Percentiles rank a stretch among this genome's conserved stretches.
phyloP scores from a whole-genome alignment of 31 red algal genomes.

The Odonthalia washingtoniensis region DNA sequence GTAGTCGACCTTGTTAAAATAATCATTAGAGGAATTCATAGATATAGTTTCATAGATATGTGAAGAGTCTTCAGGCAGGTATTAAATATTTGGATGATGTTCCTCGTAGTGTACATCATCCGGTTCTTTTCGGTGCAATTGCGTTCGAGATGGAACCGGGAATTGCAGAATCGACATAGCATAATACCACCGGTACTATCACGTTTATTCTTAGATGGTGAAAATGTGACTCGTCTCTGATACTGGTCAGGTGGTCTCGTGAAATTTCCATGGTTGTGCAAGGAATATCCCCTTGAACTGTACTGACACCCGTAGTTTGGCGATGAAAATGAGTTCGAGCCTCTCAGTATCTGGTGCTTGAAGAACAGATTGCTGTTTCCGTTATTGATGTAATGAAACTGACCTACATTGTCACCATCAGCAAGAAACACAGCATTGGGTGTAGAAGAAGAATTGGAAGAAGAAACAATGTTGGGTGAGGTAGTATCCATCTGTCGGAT shows the following conservation, averaged over 20 bases:
- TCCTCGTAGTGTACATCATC: background rate
- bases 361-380: background rate
- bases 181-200: background rate
- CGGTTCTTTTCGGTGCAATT: background rate
- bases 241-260: background rate
- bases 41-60: background rate
- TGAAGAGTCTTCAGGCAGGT: background rate
- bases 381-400: background rate
- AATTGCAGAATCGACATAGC: background rate
- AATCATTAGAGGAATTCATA: background rate
- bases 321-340: background rate
- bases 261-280: background rate
- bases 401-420: background rate
- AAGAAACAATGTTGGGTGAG: background rate
- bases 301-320: background rate
- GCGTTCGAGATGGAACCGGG: background rate
- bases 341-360: background rate
- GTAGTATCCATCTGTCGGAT: background rate
- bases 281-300: background rate
- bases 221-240: background rate
- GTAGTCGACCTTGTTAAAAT: background rate
- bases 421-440: background rate
- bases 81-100: background rate
- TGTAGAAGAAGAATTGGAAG: background rate
- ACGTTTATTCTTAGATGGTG: background rate